Base-by-base conservation (phyloP, 2,329 filamentous ascomycete genomes). In the Pleurostoma richardsiae region DNA sequence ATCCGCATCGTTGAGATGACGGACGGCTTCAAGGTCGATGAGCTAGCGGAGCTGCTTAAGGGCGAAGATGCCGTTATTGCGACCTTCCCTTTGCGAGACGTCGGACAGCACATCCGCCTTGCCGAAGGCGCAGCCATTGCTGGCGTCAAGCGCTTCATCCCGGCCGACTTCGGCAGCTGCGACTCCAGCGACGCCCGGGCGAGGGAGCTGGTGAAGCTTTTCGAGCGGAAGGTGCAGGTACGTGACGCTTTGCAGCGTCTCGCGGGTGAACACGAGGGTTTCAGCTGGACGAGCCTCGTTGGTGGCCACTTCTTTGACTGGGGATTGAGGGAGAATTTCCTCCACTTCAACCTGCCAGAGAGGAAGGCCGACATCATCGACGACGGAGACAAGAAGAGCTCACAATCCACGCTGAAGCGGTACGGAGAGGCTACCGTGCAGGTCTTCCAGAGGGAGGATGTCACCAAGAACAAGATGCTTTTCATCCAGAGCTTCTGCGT, bases 221-320 rank as follows among this genome's bases (percentile, higher is more conserved):
- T 66, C 42, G 56, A 59, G 41, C 49, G 56, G 39, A 70, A 70
- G 53, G 57, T 59, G 29, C 49, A 47, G 36, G 62, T 70, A 39
- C 64, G 63, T 4, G 54, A 54, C 42, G 54, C 53, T 29, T 52
- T 67, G 11, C 58, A 62, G 52, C 44, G 49, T 26, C 54, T 66
- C 30, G 54, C 60, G 0, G 56, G 51, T 3, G 31, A 52, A 33
- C 42, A 54, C 29, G 38, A 46, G 7, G 49, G n/a, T 0, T 69
- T 70, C 47, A 52, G 55, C 3, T 70, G 63, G 62, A 69, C 67
- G 5, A 64, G 63, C 40, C 49, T 70, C 42, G 65, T 69, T 7
- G 60, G 58, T 29, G 67, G 67, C 2, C 66, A 70, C 48, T 69
- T 70, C 48, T 70, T 70, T 55, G 67, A 70, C 55, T 70, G 67